Evolutionary conservation across 805 yeast species (phyloP).

Genomic region (Wickerhamiella azyma): DNA sequence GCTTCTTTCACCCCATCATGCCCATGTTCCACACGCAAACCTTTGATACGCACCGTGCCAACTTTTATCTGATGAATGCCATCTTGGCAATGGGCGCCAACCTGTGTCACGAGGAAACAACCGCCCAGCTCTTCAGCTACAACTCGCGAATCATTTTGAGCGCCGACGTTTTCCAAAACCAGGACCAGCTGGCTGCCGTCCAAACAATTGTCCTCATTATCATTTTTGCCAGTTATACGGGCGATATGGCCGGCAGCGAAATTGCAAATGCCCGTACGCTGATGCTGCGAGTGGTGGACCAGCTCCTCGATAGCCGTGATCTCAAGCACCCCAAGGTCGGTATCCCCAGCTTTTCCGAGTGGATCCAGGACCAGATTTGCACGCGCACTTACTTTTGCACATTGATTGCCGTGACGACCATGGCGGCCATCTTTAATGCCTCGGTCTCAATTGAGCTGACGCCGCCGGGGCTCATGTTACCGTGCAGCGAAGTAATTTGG

Average conservation of each 20-base stretch:
- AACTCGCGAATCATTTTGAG: slow-evolving; percentile 20
- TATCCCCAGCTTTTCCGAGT: slow-evolving; percentile 15
- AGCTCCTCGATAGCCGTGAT: slow-evolving; percentile 9
- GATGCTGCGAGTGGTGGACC: slow-evolving; percentile 13
- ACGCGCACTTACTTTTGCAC: slow-evolving; percentile 23
- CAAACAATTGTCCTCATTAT: slow-evolving; percentile 7
- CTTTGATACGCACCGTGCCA: slow-evolving; percentile 21
- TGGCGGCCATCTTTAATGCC: slow-evolving; percentile 22
- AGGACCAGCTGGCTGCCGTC: background rate
- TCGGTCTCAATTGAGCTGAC: slow-evolving; percentile 10
- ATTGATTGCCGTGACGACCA: slow-evolving; percentile 21
- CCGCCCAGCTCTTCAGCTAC: slow-evolving; percentile 13
- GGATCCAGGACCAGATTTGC: slow-evolving; percentile 23
- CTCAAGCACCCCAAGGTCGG: background rate
- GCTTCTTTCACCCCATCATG: slow-evolving; percentile 23
- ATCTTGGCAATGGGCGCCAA: slow-evolving; percentile 26
- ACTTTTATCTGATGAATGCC: slow-evolving; percentile 24
- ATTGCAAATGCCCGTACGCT: slow-evolving; percentile 19
- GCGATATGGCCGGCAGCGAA: slow-evolving; percentile 17
- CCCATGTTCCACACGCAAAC: slow-evolving; percentile 26
- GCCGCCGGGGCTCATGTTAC: slow-evolving; percentile 18
- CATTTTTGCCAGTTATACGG: slow-evolving; percentile 11
- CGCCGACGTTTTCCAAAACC: slow-evolving; percentile 4
- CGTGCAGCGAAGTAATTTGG: slow-evolving; percentile 25
- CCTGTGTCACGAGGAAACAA: slow-evolving; percentile 19